A percentile compares a stretch with the other conserved stretches of the same genome.
Conservation (phyloP, 805 yeast species). For the Yarrowia divulgata region DNA sequence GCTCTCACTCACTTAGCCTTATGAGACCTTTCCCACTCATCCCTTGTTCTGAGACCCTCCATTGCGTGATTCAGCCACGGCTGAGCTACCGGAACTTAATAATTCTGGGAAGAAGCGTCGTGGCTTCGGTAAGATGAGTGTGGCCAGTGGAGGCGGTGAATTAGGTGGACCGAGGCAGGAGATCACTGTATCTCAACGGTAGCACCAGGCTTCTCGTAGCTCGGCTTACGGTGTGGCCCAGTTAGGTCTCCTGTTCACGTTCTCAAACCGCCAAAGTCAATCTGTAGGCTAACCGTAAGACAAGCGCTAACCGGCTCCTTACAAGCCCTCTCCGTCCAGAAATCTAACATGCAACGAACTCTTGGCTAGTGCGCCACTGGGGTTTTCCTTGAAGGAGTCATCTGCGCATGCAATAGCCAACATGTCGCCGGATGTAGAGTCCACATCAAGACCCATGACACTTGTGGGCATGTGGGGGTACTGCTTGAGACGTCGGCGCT, state of each 20-base stretch:
- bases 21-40: too few species aligned
- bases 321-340: conserved; percentile 4
- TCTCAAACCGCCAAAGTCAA: background rate
- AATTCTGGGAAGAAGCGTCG: background rate
- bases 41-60: background rate
- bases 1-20: too few species aligned
- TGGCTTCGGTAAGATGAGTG: background rate
- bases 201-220: too few species aligned
- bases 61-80: conserved; percentile 30
- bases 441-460: conserved; percentile 54
- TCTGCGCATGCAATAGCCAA: conserved; percentile 60
- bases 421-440: conserved; percentile 47
- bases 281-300: background rate
- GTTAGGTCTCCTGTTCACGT: too few species aligned
- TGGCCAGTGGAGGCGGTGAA: background rate
- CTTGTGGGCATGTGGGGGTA: conserved; percentile 52
- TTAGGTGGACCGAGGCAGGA: too few species aligned
- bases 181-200: too few species aligned
- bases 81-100: conserved; percentile 10
- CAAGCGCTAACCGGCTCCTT: background rate
- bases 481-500: conserved; percentile 56
- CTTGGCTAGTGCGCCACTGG: conserved; percentile 26
- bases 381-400: conserved; percentile 56
- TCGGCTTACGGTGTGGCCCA: too few species aligned
- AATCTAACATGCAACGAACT: conserved; percentile 21